phyloP scores from a whole-genome alignment of 2,329 filamentous ascomycete species.

The Claviceps pazoutovae region DNA sequence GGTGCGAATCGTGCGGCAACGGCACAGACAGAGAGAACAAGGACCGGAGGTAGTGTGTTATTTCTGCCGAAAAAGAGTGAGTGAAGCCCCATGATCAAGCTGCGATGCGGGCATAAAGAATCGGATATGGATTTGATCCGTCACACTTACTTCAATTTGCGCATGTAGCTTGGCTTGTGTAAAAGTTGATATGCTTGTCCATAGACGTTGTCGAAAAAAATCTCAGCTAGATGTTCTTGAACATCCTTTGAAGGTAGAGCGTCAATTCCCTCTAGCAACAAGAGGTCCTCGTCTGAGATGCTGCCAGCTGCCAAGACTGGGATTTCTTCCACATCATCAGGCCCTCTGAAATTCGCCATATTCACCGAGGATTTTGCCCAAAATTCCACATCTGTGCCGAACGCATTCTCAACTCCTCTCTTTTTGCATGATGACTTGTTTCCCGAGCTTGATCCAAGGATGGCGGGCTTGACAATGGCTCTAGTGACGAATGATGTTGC shows the following conservation, averaged over 20 bases:
- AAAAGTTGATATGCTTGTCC: constrained; percentile 89
- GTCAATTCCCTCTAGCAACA: constrained; percentile 71
- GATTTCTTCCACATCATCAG: constrained; percentile 22
- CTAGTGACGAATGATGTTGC: constrained; percentile 54
- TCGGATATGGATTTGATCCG: background rate
- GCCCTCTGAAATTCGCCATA: constrained; percentile 34
- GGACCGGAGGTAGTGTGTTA: constrained; percentile 65
- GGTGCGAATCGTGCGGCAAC: constrained; percentile 90
- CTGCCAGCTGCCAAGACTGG: constrained; percentile 42
- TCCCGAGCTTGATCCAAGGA: constrained; percentile 38
- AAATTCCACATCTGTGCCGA: constrained; percentile 64
- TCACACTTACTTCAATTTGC: constrained; percentile 52
- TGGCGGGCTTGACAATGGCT: constrained; percentile 70
- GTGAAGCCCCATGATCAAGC: background rate
- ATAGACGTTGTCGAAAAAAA: constrained; percentile 93
- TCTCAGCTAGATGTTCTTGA: constrained; percentile 83
- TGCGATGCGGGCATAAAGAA: background rate
- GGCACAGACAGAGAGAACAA: constrained; percentile 87
- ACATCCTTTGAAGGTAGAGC: constrained; percentile 73
- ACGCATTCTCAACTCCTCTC: constrained; percentile 73
- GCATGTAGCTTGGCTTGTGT: constrained; percentile 95
- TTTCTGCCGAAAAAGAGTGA: constrained; percentile 14
- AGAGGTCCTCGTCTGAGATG: constrained; percentile 58
- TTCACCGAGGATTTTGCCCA: constrained; percentile 56
- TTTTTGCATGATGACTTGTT: constrained; percentile 51